Conservation (phyloP, 345 rosid genomes). For the Euphorbia tirucalli region DNA sequence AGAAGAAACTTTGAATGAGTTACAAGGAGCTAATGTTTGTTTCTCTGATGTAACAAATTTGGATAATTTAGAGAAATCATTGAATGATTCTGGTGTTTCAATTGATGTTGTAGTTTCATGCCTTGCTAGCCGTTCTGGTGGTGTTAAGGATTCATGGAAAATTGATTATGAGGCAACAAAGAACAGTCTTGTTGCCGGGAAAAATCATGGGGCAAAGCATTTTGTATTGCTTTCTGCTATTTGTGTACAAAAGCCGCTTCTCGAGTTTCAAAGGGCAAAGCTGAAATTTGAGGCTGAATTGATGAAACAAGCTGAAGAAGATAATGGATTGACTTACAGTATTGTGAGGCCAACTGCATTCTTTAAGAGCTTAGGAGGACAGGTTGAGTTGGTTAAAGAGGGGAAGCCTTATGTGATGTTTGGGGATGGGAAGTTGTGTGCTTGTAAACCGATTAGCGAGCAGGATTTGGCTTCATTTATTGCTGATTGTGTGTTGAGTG, state of each 20-base stretch:
- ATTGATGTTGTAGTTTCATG: slow-evolving; percentile 89
- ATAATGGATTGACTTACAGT: slow-evolving; percentile 54
- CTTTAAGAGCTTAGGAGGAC: slow-evolving; percentile 92
- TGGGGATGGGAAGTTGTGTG: slow-evolving; percentile 88
- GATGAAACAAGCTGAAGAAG: slow-evolving; percentile 42
- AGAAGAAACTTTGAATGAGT: slow-evolving; percentile 55
- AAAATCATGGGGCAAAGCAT: slow-evolving; percentile 68
- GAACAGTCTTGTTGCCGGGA: slow-evolving; percentile 83
- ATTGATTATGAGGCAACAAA: slow-evolving; percentile 89
- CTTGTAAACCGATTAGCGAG: slow-evolving; percentile 96
- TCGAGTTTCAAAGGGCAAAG: slow-evolving; percentile 88
- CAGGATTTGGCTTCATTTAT: slow-evolving; percentile 78
- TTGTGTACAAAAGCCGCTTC: slow-evolving; percentile 86
- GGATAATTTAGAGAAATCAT: slow-evolving; percentile 48
- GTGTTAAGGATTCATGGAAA: slow-evolving; percentile 89
- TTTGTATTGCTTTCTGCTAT: slow-evolving; percentile 88
- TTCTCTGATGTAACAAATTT: slow-evolving; percentile 79
- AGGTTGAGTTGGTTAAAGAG: slow-evolving; percentile 88
- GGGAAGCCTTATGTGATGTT: slow-evolving; percentile 98
- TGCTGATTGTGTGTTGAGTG: slow-evolving; percentile 70
- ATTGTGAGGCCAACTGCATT: slow-evolving; percentile 96
- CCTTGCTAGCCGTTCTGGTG: slow-evolving; percentile 85
- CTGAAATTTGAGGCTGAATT: slow-evolving; percentile 82
- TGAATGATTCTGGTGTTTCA: slow-evolving; percentile 41
- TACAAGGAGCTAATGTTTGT: slow-evolving; percentile 68